Conservation (phyloP, 768 basidiomycete species). For the Paxillus involutus region DNA sequence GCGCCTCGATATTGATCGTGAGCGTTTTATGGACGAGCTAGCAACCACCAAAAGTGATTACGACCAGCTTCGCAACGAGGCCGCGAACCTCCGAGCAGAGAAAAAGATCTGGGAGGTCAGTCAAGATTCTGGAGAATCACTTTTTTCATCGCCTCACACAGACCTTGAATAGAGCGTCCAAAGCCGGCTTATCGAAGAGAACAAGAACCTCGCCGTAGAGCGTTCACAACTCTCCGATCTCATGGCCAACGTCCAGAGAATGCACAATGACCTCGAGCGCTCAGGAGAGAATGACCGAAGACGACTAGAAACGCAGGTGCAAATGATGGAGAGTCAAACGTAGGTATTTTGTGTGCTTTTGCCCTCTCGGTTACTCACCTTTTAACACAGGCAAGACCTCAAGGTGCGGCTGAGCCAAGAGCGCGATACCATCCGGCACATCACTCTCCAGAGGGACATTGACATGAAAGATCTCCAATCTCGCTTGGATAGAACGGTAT, state of each 20-base stretch:
- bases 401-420: slow-evolving; percentile 69
- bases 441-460: slow-evolving; percentile 78
- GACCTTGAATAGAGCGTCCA: slow-evolving; percentile 63
- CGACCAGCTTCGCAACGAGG: slow-evolving; percentile 83
- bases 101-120: slow-evolving; percentile 90
- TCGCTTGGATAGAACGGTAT: slow-evolving; percentile 69
- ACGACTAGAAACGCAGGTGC: slow-evolving; percentile 76
- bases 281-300: slow-evolving; percentile 81
- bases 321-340: slow-evolving; percentile 78
- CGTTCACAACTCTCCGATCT: slow-evolving; percentile 84
- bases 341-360: slow-evolving; percentile 35
- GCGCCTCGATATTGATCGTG: slow-evolving; percentile 72
- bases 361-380: neutral
- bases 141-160: slow-evolving; percentile 2
- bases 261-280: slow-evolving; percentile 85
- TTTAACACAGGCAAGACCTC: slow-evolving; percentile 62
- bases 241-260: slow-evolving; percentile 86
- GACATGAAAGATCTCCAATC: slow-evolving; percentile 74
- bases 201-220: slow-evolving; percentile 75
- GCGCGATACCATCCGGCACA: slow-evolving; percentile 69
- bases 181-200: slow-evolving; percentile 80
- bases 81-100: slow-evolving; percentile 87
- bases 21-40: slow-evolving; percentile 67
- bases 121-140: neutral
- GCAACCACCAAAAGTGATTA: slow-evolving; percentile 55